These are phyloP conservation scores for Ceratocystis papillata DNA, from an alignment of 2,329 filamentous ascomycete species.

Conservation along the genomic window DNA sequence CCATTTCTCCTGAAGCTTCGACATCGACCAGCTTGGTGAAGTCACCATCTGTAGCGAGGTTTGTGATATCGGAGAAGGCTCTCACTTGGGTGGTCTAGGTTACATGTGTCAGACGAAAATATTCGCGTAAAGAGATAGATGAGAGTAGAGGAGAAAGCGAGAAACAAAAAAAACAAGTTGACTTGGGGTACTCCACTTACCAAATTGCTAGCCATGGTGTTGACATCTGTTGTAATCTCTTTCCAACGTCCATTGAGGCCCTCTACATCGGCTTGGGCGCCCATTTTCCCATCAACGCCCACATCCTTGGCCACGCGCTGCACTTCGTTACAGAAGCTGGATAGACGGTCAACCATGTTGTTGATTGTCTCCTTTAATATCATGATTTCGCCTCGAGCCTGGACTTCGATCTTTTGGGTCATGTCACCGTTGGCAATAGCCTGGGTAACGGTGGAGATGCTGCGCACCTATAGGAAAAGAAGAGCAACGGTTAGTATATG, in stretches of 20 bases:
- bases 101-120: slow-evolving; percentile 29
- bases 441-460: slow-evolving; percentile 88
- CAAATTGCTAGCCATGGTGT: slow-evolving; percentile 71
- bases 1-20: slow-evolving; percentile 96
- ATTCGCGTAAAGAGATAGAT: background rate
- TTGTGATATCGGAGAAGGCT: slow-evolving; percentile 97
- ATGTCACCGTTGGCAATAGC: slow-evolving; percentile 93
- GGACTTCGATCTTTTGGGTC: slow-evolving; percentile 89
- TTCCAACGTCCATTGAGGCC: slow-evolving; percentile 93
- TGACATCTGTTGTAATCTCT: slow-evolving; percentile 93
- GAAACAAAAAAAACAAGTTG: slow-evolving; percentile 9
- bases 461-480: slow-evolving; percentile 52
- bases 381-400: slow-evolving; percentile 88
- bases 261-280: slow-evolving; percentile 87
- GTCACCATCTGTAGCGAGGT: slow-evolving; percentile 89
- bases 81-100: slow-evolving; percentile 82
- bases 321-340: slow-evolving; percentile 91
- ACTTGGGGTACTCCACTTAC: slow-evolving; percentile 32
- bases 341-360: slow-evolving; percentile 93
- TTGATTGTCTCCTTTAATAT: slow-evolving; percentile 94
- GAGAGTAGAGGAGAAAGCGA: slow-evolving; percentile 26
- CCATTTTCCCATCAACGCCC: slow-evolving; percentile 96
- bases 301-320: slow-evolving; percentile 94
- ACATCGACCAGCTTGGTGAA: slow-evolving; percentile 96
- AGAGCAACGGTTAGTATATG: slow-evolving; percentile 10